Conservation (phyloP, 2,329 filamentous ascomycete species). For the Hypoxylon sp. region DNA sequence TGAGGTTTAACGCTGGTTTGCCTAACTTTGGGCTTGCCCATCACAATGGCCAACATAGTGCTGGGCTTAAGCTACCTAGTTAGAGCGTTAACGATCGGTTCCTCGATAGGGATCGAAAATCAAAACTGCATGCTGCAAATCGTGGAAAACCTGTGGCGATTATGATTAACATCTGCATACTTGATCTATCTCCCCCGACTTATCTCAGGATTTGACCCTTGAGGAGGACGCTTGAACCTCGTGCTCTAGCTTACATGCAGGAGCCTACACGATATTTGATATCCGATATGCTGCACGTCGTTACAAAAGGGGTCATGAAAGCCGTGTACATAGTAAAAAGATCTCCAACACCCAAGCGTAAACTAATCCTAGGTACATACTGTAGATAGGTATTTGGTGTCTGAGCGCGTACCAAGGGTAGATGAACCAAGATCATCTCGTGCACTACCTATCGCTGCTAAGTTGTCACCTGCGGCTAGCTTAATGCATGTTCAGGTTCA, state of each 20-base stretch:
- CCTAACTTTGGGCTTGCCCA: too few relatives aligned
- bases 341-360: conserved; percentile 1
- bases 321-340: background rate
- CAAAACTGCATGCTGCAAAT: too few relatives aligned
- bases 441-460: conserved; percentile 9
- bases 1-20: too few relatives aligned
- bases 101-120: too few relatives aligned
- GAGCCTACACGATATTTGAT: too few relatives aligned
- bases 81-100: too few relatives aligned
- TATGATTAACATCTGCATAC: background rate
- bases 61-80: too few relatives aligned
- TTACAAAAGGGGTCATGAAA: background rate
- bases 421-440: conserved; percentile 27
- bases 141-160: too few relatives aligned
- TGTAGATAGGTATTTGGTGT: too few relatives aligned
- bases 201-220: background rate
- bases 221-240: background rate
- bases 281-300: background rate
- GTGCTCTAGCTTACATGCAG: too few relatives aligned
- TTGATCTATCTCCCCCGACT: background rate
- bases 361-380: background rate
- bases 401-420: conserved; percentile 8
- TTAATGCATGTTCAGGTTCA: background rate
- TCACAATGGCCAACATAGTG: too few relatives aligned
- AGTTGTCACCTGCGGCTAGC: conserved; percentile 1